Percentiles rank a stretch among this genome's conserved stretches.
phyloP scores from a whole-genome alignment of 1,139 yeast genomes.

The Wickerhamomyces sp. region DNA sequence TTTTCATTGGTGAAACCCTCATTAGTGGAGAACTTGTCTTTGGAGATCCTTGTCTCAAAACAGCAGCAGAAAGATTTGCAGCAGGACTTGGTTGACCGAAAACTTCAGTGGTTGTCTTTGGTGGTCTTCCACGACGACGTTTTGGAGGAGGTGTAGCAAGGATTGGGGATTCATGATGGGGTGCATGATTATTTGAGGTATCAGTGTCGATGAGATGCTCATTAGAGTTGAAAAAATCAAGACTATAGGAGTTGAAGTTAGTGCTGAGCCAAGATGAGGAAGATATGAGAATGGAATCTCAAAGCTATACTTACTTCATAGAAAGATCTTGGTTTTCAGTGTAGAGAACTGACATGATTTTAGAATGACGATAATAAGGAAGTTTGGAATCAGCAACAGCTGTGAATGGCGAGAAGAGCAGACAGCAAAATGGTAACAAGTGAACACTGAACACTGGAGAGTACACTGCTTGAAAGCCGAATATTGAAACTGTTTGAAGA shows the following conservation, averaged over 20 bases:
- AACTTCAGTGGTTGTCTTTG: constrained; percentile 10
- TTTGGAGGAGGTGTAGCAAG: constrained; percentile 19
- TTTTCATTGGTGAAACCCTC: constrained; percentile 21
- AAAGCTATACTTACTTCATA: constrained; percentile 4
- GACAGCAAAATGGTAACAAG: too few species aligned
- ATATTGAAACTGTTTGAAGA: too few species aligned
- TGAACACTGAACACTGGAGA: too few species aligned
- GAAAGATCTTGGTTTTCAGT: constrained; percentile 6
- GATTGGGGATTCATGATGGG: background rate
- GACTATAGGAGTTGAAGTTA: background rate
- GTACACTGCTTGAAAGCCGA: too few species aligned
- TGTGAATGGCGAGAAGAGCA: too few species aligned
- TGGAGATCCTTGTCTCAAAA: constrained; percentile 23
- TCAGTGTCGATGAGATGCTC: background rate
- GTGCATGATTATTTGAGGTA: background rate
- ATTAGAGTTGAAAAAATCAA: constrained; percentile 2
- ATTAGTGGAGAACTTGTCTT: constrained; percentile 21
- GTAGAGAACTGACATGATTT: constrained; percentile 10
- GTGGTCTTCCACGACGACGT: constrained; percentile 26
- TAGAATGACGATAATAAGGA: too few species aligned
- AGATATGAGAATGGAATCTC: background rate
- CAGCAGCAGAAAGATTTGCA: constrained; percentile 23
- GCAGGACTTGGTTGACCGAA: constrained; percentile 18
- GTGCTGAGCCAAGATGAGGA: background rate
- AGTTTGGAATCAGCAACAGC: too few species aligned